Conservation (phyloP, 805 yeast genomes). For the Starmerella apicola region DNA sequence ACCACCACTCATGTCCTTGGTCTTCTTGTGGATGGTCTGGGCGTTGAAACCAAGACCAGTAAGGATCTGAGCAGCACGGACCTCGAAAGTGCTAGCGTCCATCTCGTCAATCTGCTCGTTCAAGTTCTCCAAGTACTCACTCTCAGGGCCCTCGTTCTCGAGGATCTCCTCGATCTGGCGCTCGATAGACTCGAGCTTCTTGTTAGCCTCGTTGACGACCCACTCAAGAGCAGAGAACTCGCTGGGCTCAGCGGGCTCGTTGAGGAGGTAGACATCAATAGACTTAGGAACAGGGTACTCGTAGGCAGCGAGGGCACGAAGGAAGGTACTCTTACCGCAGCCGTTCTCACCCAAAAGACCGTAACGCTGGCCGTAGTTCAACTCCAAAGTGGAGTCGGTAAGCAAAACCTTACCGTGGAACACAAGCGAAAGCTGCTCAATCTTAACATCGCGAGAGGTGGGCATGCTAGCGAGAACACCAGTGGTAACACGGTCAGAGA, state of each 20-base stretch:
- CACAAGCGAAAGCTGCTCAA: slow-evolving; percentile 76
- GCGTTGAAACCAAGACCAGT: slow-evolving; percentile 95
- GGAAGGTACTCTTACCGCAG: slow-evolving; percentile 93
- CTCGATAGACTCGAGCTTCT: slow-evolving; percentile 81
- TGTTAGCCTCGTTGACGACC: slow-evolving; percentile 94
- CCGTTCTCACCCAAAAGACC: slow-evolving; percentile 98
- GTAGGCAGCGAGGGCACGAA: slow-evolving; percentile 87
- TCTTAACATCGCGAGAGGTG: slow-evolving; percentile 88
- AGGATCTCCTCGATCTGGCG: slow-evolving; percentile 80
- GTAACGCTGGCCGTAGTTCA: slow-evolving; percentile 94
- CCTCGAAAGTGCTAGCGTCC: slow-evolving; percentile 94
- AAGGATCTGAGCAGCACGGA: slow-evolving; percentile 89
- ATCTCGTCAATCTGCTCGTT: slow-evolving; percentile 91
- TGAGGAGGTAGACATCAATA: slow-evolving; percentile 82
- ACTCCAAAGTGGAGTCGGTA: slow-evolving; percentile 83
- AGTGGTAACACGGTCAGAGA: slow-evolving; percentile 93
- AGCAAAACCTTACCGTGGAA: slow-evolving; percentile 96
- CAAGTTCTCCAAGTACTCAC: slow-evolving; percentile 67
- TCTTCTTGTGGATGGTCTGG: slow-evolving; percentile 76
- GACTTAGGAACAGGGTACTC: slow-evolving; percentile 90
- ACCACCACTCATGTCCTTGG: slow-evolving; percentile 99
- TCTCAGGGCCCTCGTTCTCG: slow-evolving; percentile 89
- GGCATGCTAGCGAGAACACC: slow-evolving; percentile 85
- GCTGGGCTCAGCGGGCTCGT: slow-evolving; percentile 95
- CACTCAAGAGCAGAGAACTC: slow-evolving; percentile 88